A percentile compares a stretch with the other conserved stretches of the same genome.
Evolutionary conservation across 495 filamentous ascomycete genomes (phyloP).

Genomic region (Glonium stellatum): DNA sequence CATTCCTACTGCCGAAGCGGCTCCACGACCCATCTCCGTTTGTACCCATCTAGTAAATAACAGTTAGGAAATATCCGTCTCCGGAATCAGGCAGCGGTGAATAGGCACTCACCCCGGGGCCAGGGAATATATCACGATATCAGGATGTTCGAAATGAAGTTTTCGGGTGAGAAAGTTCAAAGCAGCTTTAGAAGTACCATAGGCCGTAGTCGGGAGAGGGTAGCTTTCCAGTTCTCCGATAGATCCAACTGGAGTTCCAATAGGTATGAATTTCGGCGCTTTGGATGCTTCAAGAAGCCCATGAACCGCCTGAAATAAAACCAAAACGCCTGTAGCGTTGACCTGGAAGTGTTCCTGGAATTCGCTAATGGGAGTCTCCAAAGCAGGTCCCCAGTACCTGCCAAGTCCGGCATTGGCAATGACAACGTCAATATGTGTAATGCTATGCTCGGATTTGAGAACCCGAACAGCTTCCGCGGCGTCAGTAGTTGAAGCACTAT

Average conservation of each 20-base stretch:
- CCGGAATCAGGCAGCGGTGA: too few species aligned
- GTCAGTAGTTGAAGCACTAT: conserved; percentile 34
- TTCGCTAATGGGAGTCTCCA: conserved; percentile 26
- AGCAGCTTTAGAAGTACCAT: conserved; percentile 1
- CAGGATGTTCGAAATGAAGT: neutral
- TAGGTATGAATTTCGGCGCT: conserved; percentile 7
- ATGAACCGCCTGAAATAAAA: conserved; percentile 39
- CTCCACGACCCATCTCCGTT: neutral
- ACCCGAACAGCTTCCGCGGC: conserved; percentile 28
- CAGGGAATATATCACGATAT: neutral
- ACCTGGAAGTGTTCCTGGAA: conserved; percentile 37
- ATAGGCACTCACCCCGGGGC: too few species aligned
- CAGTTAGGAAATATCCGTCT: too few species aligned
- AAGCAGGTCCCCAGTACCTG: conserved; percentile 17
- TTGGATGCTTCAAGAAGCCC: neutral
- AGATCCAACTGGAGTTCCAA: neutral
- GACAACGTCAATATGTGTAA: conserved; percentile 43
- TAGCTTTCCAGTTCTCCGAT: neutral
- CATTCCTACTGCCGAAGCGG: neutral
- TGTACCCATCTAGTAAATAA: too few species aligned
- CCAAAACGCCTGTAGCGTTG: conserved; percentile 37
- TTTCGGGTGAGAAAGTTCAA: conserved; percentile 4
- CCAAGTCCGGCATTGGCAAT: conserved; percentile 47
- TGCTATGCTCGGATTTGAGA: conserved; percentile 29
- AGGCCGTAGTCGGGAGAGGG: neutral